Conservation (phyloP, 1,284 basidiomycete species). For the Malassezia japonica region DNA sequence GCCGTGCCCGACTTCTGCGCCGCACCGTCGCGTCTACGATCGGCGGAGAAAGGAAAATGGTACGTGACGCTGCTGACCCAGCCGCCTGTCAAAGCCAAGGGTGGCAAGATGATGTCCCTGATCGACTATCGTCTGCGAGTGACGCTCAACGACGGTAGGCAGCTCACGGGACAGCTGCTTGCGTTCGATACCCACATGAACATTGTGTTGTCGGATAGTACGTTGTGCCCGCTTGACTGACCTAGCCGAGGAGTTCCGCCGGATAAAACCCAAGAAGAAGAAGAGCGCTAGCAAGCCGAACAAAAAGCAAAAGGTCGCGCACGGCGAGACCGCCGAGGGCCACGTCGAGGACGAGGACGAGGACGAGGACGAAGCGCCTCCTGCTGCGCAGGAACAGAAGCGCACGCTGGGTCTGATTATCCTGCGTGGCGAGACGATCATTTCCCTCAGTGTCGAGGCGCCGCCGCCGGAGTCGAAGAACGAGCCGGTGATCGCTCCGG, state of each 20-base stretch:
- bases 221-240: slow-evolving; percentile 52
- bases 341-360: slow-evolving; percentile 19
- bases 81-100: slow-evolving; percentile 41
- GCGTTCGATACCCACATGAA: slow-evolving; percentile 99
- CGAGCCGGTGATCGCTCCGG: slow-evolving; percentile 59
- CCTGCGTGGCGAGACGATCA: slow-evolving; percentile 88
- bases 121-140: slow-evolving; percentile 96
- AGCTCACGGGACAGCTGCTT: slow-evolving; percentile 93
- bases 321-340: slow-evolving; percentile 27
- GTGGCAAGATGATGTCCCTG: slow-evolving; percentile 81
- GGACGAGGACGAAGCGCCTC: slow-evolving; percentile 46
- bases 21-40: background rate
- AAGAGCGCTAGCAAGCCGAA: slow-evolving; percentile 13
- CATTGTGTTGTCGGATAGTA: slow-evolving; percentile 90
- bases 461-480: slow-evolving; percentile 86
- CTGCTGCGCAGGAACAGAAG: slow-evolving; percentile 82
- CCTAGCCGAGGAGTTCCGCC: slow-evolving; percentile 41
- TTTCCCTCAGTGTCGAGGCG: slow-evolving; percentile 87
- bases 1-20: slow-evolving; percentile 3
- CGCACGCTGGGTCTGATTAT: slow-evolving; percentile 90
- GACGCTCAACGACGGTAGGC: slow-evolving; percentile 93
- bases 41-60: slow-evolving; percentile 8
- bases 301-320: slow-evolving; percentile 32
- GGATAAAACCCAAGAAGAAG: slow-evolving; percentile 37
- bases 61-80: slow-evolving; percentile 7